A percentile compares a stretch with the other conserved stretches of the same genome.
phyloP scores from a whole-genome alignment of 2,329 filamentous ascomycete genomes.

The Epichloe typhina region DNA sequence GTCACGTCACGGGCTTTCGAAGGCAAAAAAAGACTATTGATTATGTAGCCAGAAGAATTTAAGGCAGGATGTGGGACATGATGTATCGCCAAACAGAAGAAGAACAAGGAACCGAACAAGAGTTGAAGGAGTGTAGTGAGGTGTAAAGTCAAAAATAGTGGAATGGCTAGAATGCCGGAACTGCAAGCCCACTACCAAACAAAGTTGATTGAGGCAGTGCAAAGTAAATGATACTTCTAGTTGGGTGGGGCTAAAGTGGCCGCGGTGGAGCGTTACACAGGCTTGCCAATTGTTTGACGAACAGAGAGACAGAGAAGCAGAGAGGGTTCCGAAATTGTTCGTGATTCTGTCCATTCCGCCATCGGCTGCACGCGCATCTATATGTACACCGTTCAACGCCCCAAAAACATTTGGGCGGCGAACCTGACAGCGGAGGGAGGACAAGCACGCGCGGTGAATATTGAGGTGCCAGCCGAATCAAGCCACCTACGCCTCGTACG shows the following conservation, averaged over 20 bases:
- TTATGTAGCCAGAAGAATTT: background rate
- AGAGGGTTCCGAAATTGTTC: too few relatives aligned
- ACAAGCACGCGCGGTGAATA: too few relatives aligned
- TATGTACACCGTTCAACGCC: too few relatives aligned
- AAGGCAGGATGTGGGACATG: background rate
- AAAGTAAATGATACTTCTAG: background rate
- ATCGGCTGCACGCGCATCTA: too few relatives aligned
- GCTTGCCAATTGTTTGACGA: too few relatives aligned
- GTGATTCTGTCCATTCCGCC: too few relatives aligned
- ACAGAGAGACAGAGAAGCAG: too few relatives aligned
- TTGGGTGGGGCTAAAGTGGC: background rate
- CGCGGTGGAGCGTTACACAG: background rate
- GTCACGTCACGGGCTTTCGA: background rate
- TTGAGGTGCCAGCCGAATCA: too few relatives aligned
- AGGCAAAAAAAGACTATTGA: background rate
- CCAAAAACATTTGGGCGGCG: too few relatives aligned
- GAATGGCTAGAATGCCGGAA: background rate
- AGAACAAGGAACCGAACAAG: background rate
- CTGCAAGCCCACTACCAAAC: background rate
- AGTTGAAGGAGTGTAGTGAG: background rate
- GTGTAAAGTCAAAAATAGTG: background rate
- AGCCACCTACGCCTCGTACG: too few relatives aligned
- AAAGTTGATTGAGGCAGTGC: conserved; percentile 3
- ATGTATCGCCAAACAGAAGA: background rate
- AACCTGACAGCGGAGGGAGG: too few relatives aligned